These are phyloP conservation scores for Quaeritorhiza haematococci DNA, from an alignment of 371 early-diverging fungal genomes.

Conservation along the genomic window DNA sequence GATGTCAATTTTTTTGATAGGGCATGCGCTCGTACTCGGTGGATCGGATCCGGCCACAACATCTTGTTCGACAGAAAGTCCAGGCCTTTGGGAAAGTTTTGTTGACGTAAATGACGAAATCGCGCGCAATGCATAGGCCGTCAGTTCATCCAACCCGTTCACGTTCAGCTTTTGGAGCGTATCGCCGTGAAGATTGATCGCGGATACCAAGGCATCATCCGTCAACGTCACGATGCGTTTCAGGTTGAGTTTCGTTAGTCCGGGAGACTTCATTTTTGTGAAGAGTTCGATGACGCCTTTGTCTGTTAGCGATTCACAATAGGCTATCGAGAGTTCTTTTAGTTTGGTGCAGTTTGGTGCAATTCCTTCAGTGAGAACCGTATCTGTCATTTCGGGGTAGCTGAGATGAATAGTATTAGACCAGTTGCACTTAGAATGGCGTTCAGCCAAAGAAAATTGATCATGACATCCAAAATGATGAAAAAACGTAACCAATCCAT, in stretches of 20 bases:
- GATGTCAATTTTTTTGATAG: conserved; percentile 50
- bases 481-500: conserved; percentile 2
- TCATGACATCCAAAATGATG: background rate
- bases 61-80: too few species aligned
- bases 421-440: conserved; percentile 1
- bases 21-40: too few species aligned
- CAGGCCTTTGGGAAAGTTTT: too few species aligned
- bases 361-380: conserved; percentile 51
- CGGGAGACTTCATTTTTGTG: conserved; percentile 35
- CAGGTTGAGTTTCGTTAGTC: conserved; percentile 49
- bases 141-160: conserved; percentile 70
- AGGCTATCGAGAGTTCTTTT: conserved; percentile 46
- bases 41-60: conserved; percentile 17
- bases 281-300: conserved; percentile 57
- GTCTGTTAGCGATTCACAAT: conserved; percentile 54
- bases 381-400: conserved; percentile 51
- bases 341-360: conserved; percentile 47
- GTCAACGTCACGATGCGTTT: conserved; percentile 48
- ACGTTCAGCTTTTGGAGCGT: conserved; percentile 52
- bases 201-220: conserved; percentile 55
- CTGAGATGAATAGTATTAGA: conserved; percentile 28
- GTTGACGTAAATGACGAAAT: too few species aligned
- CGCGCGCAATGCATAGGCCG: conserved; percentile 41
- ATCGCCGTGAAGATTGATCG: conserved; percentile 54
- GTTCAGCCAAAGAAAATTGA: background rate